Conservation (phyloP, 2,329 filamentous ascomycete genomes). For the Hirsutella minnesotensis region DNA sequence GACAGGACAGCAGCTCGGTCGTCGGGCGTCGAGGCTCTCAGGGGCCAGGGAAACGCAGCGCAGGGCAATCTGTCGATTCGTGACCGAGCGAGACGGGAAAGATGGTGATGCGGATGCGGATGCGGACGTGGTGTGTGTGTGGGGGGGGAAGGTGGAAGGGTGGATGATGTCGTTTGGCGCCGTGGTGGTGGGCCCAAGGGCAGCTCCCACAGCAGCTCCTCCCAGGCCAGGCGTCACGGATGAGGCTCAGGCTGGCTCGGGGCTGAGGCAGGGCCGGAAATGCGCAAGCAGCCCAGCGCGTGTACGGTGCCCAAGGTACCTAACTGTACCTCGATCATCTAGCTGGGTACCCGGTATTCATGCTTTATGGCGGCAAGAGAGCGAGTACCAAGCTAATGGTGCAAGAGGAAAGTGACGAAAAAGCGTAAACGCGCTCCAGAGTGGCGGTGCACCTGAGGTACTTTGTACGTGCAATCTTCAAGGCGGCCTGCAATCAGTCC, state of each 20-base stretch:
- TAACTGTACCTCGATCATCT: no score
- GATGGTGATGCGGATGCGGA: constrained; percentile 3
- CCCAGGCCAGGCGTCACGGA: neutral
- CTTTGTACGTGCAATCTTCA: no score
- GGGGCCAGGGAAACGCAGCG: neutral
- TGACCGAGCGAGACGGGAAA: constrained; percentile 5
- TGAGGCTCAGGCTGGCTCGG: neutral
- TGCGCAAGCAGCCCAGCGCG: neutral
- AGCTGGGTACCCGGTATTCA: no score
- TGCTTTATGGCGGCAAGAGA: no score
- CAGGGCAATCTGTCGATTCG: constrained; percentile 6
- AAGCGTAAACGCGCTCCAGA: no score
- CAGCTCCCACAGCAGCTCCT: constrained; percentile 6
- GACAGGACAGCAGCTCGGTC: neutral
- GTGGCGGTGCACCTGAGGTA: no score
- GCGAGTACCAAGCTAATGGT: no score
- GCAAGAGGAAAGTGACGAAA: no score
- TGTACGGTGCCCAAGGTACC: no score
- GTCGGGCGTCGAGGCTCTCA: neutral
- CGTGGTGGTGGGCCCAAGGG: constrained; percentile 9
- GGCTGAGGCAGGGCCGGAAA: neutral
- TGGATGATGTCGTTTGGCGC: constrained; percentile 15
- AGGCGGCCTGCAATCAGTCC: no score
- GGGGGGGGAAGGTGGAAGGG: constrained; percentile 9
- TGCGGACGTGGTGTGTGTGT: constrained; percentile 5